Percentiles rank a stretch among this genome's conserved stretches.
phyloP scores from a whole-genome alignment of 2,329 filamentous ascomycete genomes.

The Elsinoe necatrix region DNA sequence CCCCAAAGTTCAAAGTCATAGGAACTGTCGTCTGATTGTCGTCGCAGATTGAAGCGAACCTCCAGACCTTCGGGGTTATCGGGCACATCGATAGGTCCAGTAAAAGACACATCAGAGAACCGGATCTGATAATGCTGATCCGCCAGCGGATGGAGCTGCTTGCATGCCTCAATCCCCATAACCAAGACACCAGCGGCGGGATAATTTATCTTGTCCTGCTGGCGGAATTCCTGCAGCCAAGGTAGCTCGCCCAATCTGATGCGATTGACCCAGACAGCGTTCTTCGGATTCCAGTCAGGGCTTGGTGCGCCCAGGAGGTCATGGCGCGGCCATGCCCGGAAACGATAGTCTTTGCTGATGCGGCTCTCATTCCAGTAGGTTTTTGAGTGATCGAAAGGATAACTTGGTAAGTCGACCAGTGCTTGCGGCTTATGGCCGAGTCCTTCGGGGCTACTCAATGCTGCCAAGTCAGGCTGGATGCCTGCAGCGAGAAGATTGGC shows the following conservation, averaged over 20 bases:
- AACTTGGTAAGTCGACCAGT: neutral
- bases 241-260: conserved; percentile 24
- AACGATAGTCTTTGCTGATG: neutral
- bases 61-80: too few species aligned
- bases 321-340: neutral
- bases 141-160: too few species aligned
- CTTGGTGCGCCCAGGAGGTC: neutral
- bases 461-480: neutral
- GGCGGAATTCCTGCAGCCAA: conserved; percentile 29
- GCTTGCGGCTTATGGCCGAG: neutral
- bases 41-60: too few species aligned
- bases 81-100: too few species aligned
- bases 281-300: neutral
- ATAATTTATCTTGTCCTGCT: conserved; percentile 28
- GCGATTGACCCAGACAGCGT: conserved; percentile 23
- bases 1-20: too few species aligned
- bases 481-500: neutral
- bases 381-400: neutral
- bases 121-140: too few species aligned
- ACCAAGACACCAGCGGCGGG: conserved; percentile 23
- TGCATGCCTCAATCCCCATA: too few species aligned
- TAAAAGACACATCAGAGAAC: too few species aligned
- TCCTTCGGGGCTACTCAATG: neutral
- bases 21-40: too few species aligned
- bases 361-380: neutral